These are phyloP conservation scores for Zygotorulaspora danielsina DNA, from an alignment of 805 yeast genomes.

Conservation along the genomic window DNA sequence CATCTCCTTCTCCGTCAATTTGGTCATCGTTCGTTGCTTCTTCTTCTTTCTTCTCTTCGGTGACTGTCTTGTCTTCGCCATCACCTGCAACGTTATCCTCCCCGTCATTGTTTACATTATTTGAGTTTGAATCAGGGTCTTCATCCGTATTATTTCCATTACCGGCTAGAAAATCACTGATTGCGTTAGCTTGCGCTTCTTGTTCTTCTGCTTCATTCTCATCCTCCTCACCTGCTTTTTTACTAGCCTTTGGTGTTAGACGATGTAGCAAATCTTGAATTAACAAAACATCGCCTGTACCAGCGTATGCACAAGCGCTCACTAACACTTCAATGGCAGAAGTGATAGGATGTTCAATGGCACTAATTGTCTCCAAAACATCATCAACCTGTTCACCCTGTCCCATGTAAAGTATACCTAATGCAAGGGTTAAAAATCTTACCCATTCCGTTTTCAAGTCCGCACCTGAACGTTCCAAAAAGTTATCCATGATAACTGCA, in stretches of 20 bases:
- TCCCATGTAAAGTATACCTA: conserved; percentile 88
- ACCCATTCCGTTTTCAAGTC: conserved; percentile 85
- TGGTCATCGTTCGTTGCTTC: conserved; percentile 42
- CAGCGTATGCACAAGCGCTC: conserved; percentile 91
- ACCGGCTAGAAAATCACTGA: conserved; percentile 34
- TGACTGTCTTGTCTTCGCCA: conserved; percentile 24
- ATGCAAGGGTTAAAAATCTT: conserved; percentile 83
- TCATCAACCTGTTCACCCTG: conserved; percentile 92
- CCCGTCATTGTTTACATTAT: conserved; percentile 21
- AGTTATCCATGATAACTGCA: conserved; percentile 83
- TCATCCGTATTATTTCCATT: conserved; percentile 28
- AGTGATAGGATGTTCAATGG: conserved; percentile 91
- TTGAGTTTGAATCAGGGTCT: conserved; percentile 21
- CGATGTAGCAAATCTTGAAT: conserved; percentile 87
- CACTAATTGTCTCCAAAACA: conserved; percentile 87
- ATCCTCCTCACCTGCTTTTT: conserved; percentile 51
- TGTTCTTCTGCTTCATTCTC: conserved; percentile 50
- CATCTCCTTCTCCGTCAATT: conserved; percentile 40
- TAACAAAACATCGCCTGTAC: conserved; percentile 94
- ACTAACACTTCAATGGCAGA: conserved; percentile 85
- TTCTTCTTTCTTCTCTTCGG: conserved; percentile 22
- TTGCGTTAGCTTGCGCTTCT: conserved; percentile 34
- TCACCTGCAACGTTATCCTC: conserved; percentile 24
- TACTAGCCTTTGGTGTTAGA: conserved; percentile 66
- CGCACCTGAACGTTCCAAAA: conserved; percentile 74